These are phyloP conservation scores for Juglanconis sp. DNA, from an alignment of 2,329 filamentous ascomycete species.

Conservation along the genomic window DNA sequence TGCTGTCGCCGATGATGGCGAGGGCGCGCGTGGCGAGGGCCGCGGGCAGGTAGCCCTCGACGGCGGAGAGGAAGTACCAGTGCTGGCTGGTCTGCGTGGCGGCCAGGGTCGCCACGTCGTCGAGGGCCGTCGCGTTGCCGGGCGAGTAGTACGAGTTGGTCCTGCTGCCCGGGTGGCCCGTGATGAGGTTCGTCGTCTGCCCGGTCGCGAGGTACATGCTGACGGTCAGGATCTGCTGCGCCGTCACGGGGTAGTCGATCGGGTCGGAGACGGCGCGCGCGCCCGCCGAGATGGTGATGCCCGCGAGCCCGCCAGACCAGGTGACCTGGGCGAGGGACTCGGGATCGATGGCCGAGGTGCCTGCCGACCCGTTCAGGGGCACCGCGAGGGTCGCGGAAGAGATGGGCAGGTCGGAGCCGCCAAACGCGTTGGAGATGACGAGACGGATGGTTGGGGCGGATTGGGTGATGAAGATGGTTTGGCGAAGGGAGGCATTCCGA, in stretches of 20 bases:
- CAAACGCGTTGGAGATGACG: conserved; percentile 61
- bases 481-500: conserved; percentile 56
- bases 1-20: conserved; percentile 61
- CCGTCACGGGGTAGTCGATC: conserved; percentile 46
- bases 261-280: conserved; percentile 58
- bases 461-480: conserved; percentile 57
- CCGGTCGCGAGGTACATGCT: conserved; percentile 57
- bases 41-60: conserved; percentile 50
- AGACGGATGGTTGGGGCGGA: conserved; percentile 52
- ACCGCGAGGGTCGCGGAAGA: conserved; percentile 54
- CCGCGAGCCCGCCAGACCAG: conserved; percentile 48
- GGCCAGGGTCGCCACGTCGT: conserved; percentile 33
- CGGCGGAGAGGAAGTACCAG: conserved; percentile 58
- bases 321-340: conserved; percentile 47
- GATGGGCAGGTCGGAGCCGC: conserved; percentile 53
- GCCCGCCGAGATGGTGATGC: conserved; percentile 50
- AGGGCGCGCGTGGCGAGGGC: conserved; percentile 37
- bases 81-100: conserved; percentile 33
- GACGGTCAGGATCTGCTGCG: conserved; percentile 49
- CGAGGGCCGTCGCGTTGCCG: conserved; percentile 47
- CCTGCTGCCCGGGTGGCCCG: conserved; percentile 59
- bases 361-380: conserved; percentile 46
- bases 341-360: conserved; percentile 44
- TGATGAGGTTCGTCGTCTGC: conserved; percentile 53
- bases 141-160: conserved; percentile 53